A percentile compares a stretch with the other conserved stretches of the same genome.
These are phyloP conservation scores for Xerocomus spinulosus DNA, from an alignment of 768 basidiomycete genomes.

Conservation along the genomic window DNA sequence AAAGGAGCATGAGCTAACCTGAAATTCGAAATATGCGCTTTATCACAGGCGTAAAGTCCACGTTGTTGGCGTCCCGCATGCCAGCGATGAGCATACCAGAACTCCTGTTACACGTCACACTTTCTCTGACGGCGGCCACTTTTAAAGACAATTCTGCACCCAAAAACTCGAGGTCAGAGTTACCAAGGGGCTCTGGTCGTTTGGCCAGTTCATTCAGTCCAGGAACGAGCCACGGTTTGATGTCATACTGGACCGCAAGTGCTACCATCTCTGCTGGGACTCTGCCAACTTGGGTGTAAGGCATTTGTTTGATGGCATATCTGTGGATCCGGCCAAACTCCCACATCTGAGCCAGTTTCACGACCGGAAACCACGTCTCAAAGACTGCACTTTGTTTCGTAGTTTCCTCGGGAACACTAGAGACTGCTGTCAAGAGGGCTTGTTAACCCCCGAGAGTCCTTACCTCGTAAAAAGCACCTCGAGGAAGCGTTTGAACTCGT, in stretches of 20 bases:
- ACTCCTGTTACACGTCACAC: not conserved
- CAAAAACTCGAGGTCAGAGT: constrained; percentile 10
- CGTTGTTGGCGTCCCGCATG: not conserved
- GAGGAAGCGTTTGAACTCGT: constrained; percentile 26
- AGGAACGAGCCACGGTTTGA: constrained; percentile 32
- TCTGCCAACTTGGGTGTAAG: constrained; percentile 7
- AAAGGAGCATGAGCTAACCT: constrained; percentile 6
- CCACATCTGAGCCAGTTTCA: constrained; percentile 40
- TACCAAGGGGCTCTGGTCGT: constrained; percentile 17
- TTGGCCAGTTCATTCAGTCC: constrained; percentile 22
- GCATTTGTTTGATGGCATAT: constrained; percentile 29
- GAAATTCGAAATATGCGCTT: constrained; percentile 6
- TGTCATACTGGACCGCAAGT: constrained; percentile 29
- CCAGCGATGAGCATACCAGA: not conserved
- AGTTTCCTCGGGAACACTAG: not conserved
- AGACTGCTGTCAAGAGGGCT: no score
- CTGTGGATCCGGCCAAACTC: constrained; percentile 29
- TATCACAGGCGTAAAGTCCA: constrained; percentile 17
- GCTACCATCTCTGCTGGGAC: constrained; percentile 25
- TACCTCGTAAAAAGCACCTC: constrained; percentile 19
- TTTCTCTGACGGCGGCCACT: constrained; percentile 22
- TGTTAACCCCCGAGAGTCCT: no score
- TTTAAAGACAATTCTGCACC: constrained; percentile 17
- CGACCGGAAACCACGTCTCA: constrained; percentile 35
- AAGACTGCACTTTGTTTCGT: not conserved